A percentile compares a stretch with the other conserved stretches of the same genome.
Conservation (phyloP, 1,284 basidiomycete genomes). For the Trichosporon inkin region DNA sequence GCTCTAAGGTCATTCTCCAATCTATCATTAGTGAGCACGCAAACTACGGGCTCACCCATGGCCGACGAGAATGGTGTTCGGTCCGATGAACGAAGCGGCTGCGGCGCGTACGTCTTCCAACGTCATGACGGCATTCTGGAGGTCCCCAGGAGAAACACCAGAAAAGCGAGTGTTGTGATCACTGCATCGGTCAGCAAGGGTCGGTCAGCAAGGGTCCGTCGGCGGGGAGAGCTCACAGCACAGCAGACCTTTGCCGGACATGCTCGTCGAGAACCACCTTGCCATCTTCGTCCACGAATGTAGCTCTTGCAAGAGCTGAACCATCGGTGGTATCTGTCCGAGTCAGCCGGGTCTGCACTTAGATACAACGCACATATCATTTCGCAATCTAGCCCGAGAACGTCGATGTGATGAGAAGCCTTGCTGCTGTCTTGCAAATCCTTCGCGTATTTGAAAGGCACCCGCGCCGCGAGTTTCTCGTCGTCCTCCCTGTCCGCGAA, state of each 20-base stretch:
- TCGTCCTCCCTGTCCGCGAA: constrained; percentile 54
- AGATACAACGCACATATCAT: constrained; percentile 63
- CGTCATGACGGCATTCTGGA: constrained; percentile 60
- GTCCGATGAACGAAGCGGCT: constrained; percentile 65
- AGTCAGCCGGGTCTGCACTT: background rate
- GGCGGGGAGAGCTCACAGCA: constrained; percentile 63
- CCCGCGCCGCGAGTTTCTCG: constrained; percentile 66
- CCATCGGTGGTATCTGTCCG: constrained; percentile 70
- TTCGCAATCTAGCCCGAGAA: constrained; percentile 81
- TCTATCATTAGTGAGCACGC: constrained; percentile 18
- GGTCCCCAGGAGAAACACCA: constrained; percentile 65
- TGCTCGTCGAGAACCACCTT: constrained; percentile 72
- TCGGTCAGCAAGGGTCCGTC: too few relatives aligned
- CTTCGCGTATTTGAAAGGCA: constrained; percentile 62
- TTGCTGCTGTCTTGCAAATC: constrained; percentile 16
- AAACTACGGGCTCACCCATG: constrained; percentile 45
- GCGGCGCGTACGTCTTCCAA: constrained; percentile 63
- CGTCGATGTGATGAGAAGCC: constrained; percentile 55
- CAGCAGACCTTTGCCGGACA: constrained; percentile 69
- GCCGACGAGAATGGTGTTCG: constrained; percentile 76
- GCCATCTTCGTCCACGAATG: constrained; percentile 72
- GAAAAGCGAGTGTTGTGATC: constrained; percentile 85
- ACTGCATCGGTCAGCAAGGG: constrained; percentile 49
- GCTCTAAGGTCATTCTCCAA: constrained; percentile 88
- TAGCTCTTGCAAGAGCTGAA: constrained; percentile 77